Percentiles rank a stretch among this genome's conserved stretches.
Conservation (phyloP, 2,329 filamentous ascomycete genomes). For the Fusarium miscanthi region DNA sequence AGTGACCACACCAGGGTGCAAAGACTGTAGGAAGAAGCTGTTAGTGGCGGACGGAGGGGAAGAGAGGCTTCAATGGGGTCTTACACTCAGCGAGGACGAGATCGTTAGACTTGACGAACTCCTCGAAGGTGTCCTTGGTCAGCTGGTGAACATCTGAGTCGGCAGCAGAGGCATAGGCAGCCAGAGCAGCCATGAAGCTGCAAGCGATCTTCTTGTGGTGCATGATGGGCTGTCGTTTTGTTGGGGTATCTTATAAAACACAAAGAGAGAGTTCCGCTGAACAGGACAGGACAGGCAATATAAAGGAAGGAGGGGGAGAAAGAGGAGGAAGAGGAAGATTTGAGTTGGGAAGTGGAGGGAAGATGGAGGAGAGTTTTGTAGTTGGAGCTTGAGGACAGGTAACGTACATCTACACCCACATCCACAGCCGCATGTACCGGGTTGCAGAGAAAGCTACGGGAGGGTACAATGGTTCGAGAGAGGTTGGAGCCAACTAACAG, state of each 20-base stretch:
- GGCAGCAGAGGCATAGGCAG: constrained; percentile 69
- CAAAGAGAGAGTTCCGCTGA: constrained; percentile 34
- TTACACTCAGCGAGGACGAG: constrained; percentile 94
- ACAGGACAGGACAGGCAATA: constrained; percentile 31
- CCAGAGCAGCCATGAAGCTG: constrained; percentile 65
- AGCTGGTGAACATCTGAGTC: constrained; percentile 86
- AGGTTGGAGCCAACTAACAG: constrained; percentile 10
- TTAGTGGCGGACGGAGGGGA: constrained; percentile 50
- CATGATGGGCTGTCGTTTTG: constrained; percentile 53
- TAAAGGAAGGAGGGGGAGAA: constrained; percentile 15
- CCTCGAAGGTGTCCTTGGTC: constrained; percentile 86
- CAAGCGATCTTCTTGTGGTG: constrained; percentile 62
- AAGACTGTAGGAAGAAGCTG: constrained; percentile 70
- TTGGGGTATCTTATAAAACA: constrained; percentile 42
- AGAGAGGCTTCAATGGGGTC: constrained; percentile 48
- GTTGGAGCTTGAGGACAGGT: constrained; percentile 42
- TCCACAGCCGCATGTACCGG: constrained; percentile 1
- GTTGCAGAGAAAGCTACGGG: constrained; percentile 4
- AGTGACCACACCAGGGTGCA: constrained; percentile 97
- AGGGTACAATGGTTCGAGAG: constrained; percentile 16
- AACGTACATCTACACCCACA: constrained; percentile 22
- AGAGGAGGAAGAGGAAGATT: constrained; percentile 18
- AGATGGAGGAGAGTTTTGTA: constrained; percentile 52
- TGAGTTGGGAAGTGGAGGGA: constrained; percentile 32
- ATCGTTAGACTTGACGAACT: constrained; percentile 86